Conservation (phyloP, 202 grass and related monocot species). For the Carex arenaria region DNA sequence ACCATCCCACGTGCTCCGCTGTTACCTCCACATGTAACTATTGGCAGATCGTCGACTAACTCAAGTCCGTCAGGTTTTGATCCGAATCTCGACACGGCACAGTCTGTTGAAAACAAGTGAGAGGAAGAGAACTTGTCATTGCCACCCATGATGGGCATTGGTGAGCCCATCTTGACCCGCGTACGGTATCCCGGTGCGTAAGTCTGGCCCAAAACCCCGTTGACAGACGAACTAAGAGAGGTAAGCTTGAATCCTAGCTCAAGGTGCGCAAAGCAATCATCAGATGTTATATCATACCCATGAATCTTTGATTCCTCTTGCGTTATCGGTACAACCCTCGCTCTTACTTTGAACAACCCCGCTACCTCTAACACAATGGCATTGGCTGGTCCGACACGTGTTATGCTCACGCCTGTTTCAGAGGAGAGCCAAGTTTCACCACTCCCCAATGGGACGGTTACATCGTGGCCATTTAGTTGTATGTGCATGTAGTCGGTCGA, state of each 20-base stretch:
- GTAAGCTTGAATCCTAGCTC: constrained; percentile 30
- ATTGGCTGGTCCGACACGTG: constrained; percentile 24
- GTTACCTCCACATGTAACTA: constrained; percentile 16
- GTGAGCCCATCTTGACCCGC: constrained; percentile 7
- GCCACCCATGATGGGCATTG: constrained; percentile 29
- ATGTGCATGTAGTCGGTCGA: constrained; percentile 23
- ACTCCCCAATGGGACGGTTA: neutral
- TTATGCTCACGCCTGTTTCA: constrained; percentile 12
- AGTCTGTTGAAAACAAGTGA: constrained; percentile 27
- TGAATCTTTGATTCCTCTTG: constrained; percentile 31
- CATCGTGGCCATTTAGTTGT: constrained; percentile 22
- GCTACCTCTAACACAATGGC: constrained; percentile 15
- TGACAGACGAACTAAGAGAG: neutral
- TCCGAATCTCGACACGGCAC: neutral
- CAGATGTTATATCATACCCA: constrained; percentile 18
- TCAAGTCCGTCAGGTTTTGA: neutral
- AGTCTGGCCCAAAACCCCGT: constrained; percentile 29
- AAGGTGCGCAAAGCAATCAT: constrained; percentile 28
- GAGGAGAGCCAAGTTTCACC: constrained; percentile 24
- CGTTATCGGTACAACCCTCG: constrained; percentile 27
- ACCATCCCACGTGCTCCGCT: constrained; percentile 4
- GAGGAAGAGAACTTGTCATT: constrained; percentile 21
- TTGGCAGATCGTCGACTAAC: constrained; percentile 5
- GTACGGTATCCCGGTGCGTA: constrained; percentile 16
- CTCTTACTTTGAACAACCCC: constrained; percentile 14